Evolutionary conservation across 768 basidiomycete genomes (phyloP).

Genomic region (Cyathus striatus): DNA sequence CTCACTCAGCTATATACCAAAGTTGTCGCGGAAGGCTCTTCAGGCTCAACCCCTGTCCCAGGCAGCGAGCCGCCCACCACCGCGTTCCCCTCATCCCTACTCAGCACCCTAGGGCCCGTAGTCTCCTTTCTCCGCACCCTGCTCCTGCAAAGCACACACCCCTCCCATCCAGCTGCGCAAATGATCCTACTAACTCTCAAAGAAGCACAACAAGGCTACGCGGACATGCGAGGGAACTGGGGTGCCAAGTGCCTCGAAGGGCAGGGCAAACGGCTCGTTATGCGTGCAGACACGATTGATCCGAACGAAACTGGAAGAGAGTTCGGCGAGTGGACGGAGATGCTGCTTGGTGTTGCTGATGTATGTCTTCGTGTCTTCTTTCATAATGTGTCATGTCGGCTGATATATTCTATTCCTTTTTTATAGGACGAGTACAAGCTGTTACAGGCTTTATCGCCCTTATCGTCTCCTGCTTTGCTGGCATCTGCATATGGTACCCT

Average conservation of each 20-base stretch:
- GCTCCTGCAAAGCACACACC: slow-evolving; percentile 75
- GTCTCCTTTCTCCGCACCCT: slow-evolving; percentile 67
- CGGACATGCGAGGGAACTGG: slow-evolving; percentile 84
- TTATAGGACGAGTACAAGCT: slow-evolving; percentile 64
- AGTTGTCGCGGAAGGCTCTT: slow-evolving; percentile 80
- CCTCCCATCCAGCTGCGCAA: slow-evolving; percentile 72
- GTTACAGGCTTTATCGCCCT: slow-evolving; percentile 56
- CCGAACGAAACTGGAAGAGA: slow-evolving; percentile 63
- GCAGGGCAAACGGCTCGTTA: slow-evolving; percentile 63
- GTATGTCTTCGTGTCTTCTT: slow-evolving; percentile 32
- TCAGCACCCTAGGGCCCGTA: slow-evolving; percentile 54
- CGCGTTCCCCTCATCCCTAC: slow-evolving; percentile 50
- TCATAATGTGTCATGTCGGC: no score
- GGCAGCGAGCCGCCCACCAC: slow-evolving; percentile 49
- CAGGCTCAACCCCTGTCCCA: slow-evolving; percentile 62
- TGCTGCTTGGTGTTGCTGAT: slow-evolving; percentile 62
- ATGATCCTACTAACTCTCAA: slow-evolving; percentile 59
- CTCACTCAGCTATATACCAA: slow-evolving; percentile 81
- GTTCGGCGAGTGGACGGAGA: slow-evolving; percentile 66
- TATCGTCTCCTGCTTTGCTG: slow-evolving; percentile 45
- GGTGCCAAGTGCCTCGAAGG: slow-evolving; percentile 67
- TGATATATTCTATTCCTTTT: no score
- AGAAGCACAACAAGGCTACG: slow-evolving; percentile 79
- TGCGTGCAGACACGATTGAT: slow-evolving; percentile 66
- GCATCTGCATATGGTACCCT: slow-evolving; percentile 58